A percentile compares a stretch with the other conserved stretches of the same genome.
Conservation (phyloP, 257 asterid species). For the Ophiorrhiza pumila region DNA sequence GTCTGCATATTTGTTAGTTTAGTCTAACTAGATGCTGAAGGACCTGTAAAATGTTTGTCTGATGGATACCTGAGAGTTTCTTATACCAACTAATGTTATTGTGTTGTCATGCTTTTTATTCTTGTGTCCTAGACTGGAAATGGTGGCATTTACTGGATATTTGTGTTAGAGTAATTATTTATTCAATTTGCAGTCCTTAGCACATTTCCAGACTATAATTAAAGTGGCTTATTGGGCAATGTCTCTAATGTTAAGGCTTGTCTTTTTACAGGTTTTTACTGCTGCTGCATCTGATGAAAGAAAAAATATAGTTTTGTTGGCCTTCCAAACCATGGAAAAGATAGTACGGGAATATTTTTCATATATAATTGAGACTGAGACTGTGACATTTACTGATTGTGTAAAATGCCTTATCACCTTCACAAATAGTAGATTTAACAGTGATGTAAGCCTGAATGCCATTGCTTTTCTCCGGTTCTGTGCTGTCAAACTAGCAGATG, state of each 20-base stretch:
- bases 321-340: constrained; percentile 97
- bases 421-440: constrained; percentile 91
- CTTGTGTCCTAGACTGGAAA: background rate
- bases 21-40: background rate
- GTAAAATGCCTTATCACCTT: constrained; percentile 94
- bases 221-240: background rate
- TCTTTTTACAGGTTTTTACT: constrained; percentile 71
- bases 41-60: background rate
- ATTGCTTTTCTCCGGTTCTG: constrained; percentile 98
- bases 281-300: constrained; percentile 98
- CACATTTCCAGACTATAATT: background rate
- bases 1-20: background rate
- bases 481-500: constrained; percentile 97
- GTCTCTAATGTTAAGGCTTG: background rate
- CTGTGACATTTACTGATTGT: constrained; percentile 83
- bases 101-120: background rate
- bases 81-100: background rate
- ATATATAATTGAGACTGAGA: constrained; percentile 91
- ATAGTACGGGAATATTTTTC: constrained; percentile 95
- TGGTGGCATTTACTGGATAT: background rate
- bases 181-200: background rate
- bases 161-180: background rate
- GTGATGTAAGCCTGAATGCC: constrained; percentile 97
- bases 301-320: constrained; percentile 89
- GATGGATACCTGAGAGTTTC: background rate